Evolutionary conservation across 73 alveolate genomes (phyloP), one percentile per base, ranked within the genome.

Genomic region (Tetrahymena malaccensis): DNA sequence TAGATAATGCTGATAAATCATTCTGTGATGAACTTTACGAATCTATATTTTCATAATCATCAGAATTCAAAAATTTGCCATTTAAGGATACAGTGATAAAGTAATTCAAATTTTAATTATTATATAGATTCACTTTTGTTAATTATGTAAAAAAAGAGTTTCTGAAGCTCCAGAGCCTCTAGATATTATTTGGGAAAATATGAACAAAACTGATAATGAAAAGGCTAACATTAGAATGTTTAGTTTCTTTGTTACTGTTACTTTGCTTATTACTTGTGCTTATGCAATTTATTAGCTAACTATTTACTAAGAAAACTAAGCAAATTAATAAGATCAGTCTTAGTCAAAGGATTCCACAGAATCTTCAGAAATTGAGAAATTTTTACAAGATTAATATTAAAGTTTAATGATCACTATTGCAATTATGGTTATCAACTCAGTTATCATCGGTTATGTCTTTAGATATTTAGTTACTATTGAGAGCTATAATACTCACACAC

Each of bases 151-250:
- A n/a, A n/a, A n/a, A 40, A 84, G 85, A 37, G 94, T 94, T 31
- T 37, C 56, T 25, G 94, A 84, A 40, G 97, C 98, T 25, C 98
- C 98, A 25, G 98, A 96, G 43, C 98, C 98, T 15, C 50, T 96
- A 12, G 98, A 96, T 37, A 33, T 94, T 9, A 85, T 85, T 11
- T 94, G 96, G 96, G 96, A 94, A 25, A 84, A 94, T 94, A 40
- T 94, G 35, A 93, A 93, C 10, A 43, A 43, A 22, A 43, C 93
- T 13, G 43, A 37, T 84, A 37, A 27, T n/a, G 40, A 84, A 89
- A 94, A 94, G 35, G 43, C 55, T 9, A 35, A 21, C 10, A 84
- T 85, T 10, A 35, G 96, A 38, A 25, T 31, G 35, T 34, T 94
- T 85, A 94, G 94, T 8, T 37, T 40, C 43, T 34, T 94, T 40